Evolutionary conservation across 495 filamentous ascomycete species (phyloP).

Genomic region (Penicillium cataractarum): DNA sequence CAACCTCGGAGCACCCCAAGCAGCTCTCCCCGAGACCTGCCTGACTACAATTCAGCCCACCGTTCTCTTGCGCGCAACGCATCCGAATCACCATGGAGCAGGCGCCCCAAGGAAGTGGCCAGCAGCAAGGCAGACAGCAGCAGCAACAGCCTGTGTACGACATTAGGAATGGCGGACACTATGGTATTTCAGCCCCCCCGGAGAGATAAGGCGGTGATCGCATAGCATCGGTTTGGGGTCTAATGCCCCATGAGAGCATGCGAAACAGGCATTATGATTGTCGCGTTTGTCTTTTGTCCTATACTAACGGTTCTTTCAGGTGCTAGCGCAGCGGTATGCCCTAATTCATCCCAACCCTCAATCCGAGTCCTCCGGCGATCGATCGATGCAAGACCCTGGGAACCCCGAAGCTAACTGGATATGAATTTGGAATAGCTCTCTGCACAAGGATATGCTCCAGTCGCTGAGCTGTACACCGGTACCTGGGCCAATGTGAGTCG

Average conservation of each 20-base stretch:
- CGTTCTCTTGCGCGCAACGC: constrained; percentile 16
- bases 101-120: constrained; percentile 53
- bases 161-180: constrained; percentile 80
- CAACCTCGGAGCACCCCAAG: not conserved
- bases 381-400: not conserved
- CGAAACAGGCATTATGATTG: not conserved
- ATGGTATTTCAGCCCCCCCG: constrained; percentile 60
- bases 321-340: constrained; percentile 78
- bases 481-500: constrained; percentile 88
- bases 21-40: constrained; percentile 8
- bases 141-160: constrained; percentile 68
- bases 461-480: constrained; percentile 85
- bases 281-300: not conserved
- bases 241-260: not conserved
- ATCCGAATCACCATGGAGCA: constrained; percentile 55
- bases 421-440: constrained; percentile 56
- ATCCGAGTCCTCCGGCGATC: constrained; percentile 4
- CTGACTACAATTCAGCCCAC: not conserved
- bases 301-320: constrained; percentile 51
- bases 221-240: not conserved
- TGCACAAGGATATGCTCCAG: constrained; percentile 78
- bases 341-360: not conserved
- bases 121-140: constrained; percentile 61
- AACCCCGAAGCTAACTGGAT: constrained; percentile 12
- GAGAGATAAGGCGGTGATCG: constrained; percentile 1